These are phyloP conservation scores for Pachysandra terminalis DNA, from an alignment of 164 flowering plant genomes.

Conservation along the genomic window DNA sequence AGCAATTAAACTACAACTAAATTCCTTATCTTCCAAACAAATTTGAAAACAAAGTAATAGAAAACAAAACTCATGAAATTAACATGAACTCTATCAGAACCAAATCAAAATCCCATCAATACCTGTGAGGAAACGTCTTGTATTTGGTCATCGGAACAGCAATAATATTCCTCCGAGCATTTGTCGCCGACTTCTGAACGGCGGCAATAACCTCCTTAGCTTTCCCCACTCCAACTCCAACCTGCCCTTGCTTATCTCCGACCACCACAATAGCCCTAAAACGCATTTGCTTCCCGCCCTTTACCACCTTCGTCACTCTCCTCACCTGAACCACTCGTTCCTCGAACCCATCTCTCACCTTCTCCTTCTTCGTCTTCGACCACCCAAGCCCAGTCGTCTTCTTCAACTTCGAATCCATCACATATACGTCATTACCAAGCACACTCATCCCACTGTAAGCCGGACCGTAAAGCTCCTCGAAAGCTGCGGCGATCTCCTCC, in stretches of 20 bases:
- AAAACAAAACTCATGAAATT: too few species aligned
- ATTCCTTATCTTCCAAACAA: too few species aligned
- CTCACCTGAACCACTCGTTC: conserved; percentile 92
- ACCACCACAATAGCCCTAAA: conserved; percentile 87
- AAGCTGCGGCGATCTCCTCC: conserved; percentile 71
- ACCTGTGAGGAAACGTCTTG: conserved; percentile 90
- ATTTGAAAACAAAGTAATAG: too few species aligned
- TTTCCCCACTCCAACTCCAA: conserved; percentile 92
- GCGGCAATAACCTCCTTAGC: conserved; percentile 85
- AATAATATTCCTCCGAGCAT: conserved; percentile 77
- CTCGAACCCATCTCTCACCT: conserved; percentile 77
- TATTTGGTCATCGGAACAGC: conserved; percentile 89
- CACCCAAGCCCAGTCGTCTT: conserved; percentile 48
- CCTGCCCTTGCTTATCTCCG: conserved; percentile 90
- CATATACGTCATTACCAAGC: conserved; percentile 63
- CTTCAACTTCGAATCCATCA: conserved; percentile 72
- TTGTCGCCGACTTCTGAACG: conserved; percentile 70
- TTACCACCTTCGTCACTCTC: conserved; percentile 93
- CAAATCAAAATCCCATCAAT: not conserved
- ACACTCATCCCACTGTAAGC: conserved; percentile 70
- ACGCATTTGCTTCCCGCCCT: conserved; percentile 86
- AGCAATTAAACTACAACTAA: too few species aligned
- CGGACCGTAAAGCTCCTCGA: conserved; percentile 85
- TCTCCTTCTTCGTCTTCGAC: conserved; percentile 53
- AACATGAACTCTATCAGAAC: not conserved